Conservation (phyloP, 441 rosid genomes). For the Pelargonium myrrhifolium region DNA sequence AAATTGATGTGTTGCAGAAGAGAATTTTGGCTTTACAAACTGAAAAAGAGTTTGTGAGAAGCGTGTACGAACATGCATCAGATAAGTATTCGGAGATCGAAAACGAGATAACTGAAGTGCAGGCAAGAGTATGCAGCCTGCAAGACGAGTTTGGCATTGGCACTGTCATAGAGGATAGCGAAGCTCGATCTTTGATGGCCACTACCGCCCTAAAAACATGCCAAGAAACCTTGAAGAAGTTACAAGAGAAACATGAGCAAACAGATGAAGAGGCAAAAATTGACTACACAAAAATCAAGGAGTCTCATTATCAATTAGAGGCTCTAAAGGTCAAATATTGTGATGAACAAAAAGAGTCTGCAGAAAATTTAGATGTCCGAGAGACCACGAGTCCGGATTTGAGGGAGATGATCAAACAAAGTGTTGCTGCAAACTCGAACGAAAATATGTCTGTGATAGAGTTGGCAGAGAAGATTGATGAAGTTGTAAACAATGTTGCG, state of each 20-base stretch:
- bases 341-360: background rate
- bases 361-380: background rate
- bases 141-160: conserved; percentile 77
- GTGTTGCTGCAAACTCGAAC: conserved; percentile 26
- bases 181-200: conserved; percentile 74
- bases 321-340: conserved; percentile 31
- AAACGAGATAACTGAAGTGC: conserved; percentile 45
- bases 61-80: conserved; percentile 53
- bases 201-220: conserved; percentile 70
- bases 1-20: conserved; percentile 77
- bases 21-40: conserved; percentile 69
- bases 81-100: conserved; percentile 78
- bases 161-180: conserved; percentile 63
- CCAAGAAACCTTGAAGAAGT: conserved; percentile 50
- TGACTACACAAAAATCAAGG: conserved; percentile 42
- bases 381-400: conserved; percentile 17
- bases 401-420: conserved; percentile 46
- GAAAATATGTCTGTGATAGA: conserved; percentile 44
- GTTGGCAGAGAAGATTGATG: conserved; percentile 79
- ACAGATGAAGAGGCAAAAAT: conserved; percentile 45
- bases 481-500: conserved; percentile 69
- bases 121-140: conserved; percentile 42
- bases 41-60: conserved; percentile 74
- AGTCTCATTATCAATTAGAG: conserved; percentile 42
- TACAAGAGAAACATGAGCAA: conserved; percentile 61